Conservation (phyloP, 345 rosid species). For the Dimocarpus longan region DNA sequence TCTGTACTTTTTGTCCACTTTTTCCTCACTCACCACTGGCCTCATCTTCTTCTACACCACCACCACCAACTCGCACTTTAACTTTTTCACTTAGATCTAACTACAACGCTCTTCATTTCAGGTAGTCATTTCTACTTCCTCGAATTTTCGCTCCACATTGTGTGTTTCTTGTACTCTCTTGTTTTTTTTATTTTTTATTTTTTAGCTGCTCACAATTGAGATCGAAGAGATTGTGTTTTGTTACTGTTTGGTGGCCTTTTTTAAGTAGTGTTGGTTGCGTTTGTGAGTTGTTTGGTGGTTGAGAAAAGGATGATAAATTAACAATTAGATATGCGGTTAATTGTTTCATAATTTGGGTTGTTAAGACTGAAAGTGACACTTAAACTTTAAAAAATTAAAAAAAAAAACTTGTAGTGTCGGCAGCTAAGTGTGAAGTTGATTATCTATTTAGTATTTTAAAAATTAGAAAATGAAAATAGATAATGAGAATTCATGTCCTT, state of each 20-base stretch:
- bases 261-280: conserved; percentile 12
- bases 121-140: neutral
- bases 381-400: conserved; percentile 17
- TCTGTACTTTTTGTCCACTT: neutral
- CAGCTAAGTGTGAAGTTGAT: neutral
- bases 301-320: conserved; percentile 15
- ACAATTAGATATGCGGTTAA: neutral
- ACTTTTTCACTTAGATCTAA: conserved; percentile 27
- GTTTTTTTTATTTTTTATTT: neutral
- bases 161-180: neutral
- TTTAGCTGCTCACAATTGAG: neutral
- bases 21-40: conserved; percentile 3
- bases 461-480: neutral
- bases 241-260: conserved; percentile 2
- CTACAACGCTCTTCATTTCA: conserved; percentile 13
- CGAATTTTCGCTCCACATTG: neutral
- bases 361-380: conserved; percentile 25
- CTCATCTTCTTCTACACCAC: conserved; percentile 4
- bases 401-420: neutral
- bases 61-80: neutral
- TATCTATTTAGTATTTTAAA: neutral
- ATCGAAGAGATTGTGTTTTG: conserved; percentile 12
- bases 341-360: neutral
- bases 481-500: neutral
- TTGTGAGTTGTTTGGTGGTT: conserved; percentile 26